These are phyloP conservation scores for Xylariaceae sp. DNA, from an alignment of 2,329 filamentous ascomycete genomes.

Conservation along the genomic window DNA sequence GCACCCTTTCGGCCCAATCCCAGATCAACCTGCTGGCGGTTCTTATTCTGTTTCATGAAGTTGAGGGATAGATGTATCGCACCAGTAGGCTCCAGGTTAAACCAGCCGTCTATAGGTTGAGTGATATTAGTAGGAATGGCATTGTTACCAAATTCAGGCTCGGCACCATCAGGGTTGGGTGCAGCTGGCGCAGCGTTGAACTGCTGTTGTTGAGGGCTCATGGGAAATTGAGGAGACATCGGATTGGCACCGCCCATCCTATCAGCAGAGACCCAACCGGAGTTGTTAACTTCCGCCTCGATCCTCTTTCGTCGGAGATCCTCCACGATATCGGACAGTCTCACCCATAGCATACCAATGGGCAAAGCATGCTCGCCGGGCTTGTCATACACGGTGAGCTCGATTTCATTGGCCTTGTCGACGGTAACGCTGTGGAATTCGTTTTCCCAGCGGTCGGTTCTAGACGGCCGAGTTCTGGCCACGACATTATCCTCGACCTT, in stretches of 20 bases:
- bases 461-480: slow-evolving; percentile 76
- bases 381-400: slow-evolving; percentile 96
- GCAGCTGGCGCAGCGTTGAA: slow-evolving; percentile 41
- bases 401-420: slow-evolving; percentile 97
- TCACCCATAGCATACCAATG: slow-evolving; percentile 92
- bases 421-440: slow-evolving; percentile 90
- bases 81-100: slow-evolving; percentile 89
- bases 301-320: slow-evolving; percentile 97
- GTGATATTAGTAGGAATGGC: slow-evolving; percentile 48
- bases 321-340: slow-evolving; percentile 94
- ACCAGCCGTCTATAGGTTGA: slow-evolving; percentile 84
- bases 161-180: slow-evolving; percentile 33
- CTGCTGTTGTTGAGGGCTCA: slow-evolving; percentile 45
- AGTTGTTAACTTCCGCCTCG: slow-evolving; percentile 88
- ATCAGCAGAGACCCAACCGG: slow-evolving; percentile 95
- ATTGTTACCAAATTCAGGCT: slow-evolving; percentile 31
- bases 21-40: slow-evolving; percentile 75
- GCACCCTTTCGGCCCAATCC: slow-evolving; percentile 93
- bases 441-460: slow-evolving; percentile 85
- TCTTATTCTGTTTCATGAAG: slow-evolving; percentile 86
- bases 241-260: slow-evolving; percentile 62
- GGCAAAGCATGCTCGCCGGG: slow-evolving; percentile 83
- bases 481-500: slow-evolving; percentile 95
- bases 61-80: slow-evolving; percentile 87
- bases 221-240: slow-evolving; percentile 54